Evolutionary conservation across 345 rosid species (phyloP).

Genomic region (Psidium guajava): DNA sequence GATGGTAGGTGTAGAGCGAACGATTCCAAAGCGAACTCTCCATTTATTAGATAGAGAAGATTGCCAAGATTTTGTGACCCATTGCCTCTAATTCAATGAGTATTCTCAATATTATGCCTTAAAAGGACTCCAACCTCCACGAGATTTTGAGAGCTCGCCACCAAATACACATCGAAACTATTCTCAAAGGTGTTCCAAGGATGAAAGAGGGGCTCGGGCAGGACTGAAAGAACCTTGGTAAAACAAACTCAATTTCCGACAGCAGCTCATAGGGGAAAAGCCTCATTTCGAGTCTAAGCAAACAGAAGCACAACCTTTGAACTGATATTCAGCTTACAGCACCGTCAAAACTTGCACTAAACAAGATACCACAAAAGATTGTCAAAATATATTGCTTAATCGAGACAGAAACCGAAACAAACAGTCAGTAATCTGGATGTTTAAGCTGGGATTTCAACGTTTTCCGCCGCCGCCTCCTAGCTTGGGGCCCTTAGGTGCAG

Average conservation of each 20-base stretch:
- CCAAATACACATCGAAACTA: background rate
- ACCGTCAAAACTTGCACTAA: background rate
- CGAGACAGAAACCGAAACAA: background rate
- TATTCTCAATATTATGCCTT: too few relatives aligned
- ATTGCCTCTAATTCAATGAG: too few relatives aligned
- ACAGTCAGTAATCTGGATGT: background rate
- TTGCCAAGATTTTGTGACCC: too few relatives aligned
- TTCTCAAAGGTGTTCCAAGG: background rate
- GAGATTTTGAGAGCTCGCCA: too few relatives aligned
- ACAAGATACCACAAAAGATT: background rate
- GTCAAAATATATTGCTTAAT: background rate
- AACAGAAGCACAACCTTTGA: background rate
- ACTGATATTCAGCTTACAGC: background rate
- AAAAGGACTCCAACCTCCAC: too few relatives aligned
- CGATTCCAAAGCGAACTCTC: too few relatives aligned
- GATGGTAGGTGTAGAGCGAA: too few relatives aligned
- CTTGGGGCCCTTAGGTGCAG: conserved; percentile 9
- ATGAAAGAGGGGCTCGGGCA: background rate
- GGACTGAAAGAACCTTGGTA: background rate
- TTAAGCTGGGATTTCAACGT: background rate
- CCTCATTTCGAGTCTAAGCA: background rate
- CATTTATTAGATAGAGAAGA: too few relatives aligned
- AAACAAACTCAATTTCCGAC: background rate
- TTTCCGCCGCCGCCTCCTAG: conserved; percentile 9
- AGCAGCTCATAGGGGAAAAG: background rate